Evolutionary conservation across 768 basidiomycete genomes (phyloP).

Genomic region (Hygrophorus pudorinus): DNA sequence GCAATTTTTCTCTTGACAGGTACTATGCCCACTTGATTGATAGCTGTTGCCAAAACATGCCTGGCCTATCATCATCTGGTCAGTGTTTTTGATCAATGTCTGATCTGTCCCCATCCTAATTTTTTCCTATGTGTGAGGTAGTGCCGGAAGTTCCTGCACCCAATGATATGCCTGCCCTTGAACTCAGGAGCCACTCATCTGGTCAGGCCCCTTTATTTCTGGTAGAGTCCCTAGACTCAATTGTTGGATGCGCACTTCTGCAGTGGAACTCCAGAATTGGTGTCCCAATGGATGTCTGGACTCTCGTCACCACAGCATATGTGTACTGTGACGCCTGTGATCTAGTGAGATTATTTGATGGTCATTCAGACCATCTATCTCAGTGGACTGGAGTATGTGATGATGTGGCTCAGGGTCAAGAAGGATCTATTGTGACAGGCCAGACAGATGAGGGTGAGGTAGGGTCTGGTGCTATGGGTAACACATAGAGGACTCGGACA

Average conservation of each 20-base stretch:
- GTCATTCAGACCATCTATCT: slow-evolving; percentile 1
- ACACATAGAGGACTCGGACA: too few species aligned
- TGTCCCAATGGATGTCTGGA: slow-evolving; percentile 11
- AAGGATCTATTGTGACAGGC: too few species aligned
- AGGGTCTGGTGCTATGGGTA: too few species aligned
- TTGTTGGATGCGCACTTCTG: slow-evolving; percentile 6
- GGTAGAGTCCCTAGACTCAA: slow-evolving; percentile 2
- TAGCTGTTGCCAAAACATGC: background rate
- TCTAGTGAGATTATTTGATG: slow-evolving; percentile 6
- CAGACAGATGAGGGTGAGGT: too few species aligned
- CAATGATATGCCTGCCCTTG: background rate
- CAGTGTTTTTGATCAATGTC: background rate
- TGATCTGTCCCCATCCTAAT: background rate
- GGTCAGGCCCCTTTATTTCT: background rate
- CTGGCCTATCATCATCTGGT: background rate
- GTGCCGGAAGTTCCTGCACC: background rate
- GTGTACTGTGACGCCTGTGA: slow-evolving; percentile 6
- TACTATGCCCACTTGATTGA: background rate
- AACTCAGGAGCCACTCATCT: background rate
- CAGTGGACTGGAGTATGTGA: background rate
- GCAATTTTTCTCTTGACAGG: background rate
- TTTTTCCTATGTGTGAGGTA: background rate
- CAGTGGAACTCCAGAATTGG: slow-evolving; percentile 12
- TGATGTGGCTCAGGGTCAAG: background rate
- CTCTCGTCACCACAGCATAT: slow-evolving; percentile 6